Percentiles rank a stretch among this genome's conserved stretches.
Conservation (phyloP, 441 rosid genomes). For the Rhodomyrtus psidioides region DNA sequence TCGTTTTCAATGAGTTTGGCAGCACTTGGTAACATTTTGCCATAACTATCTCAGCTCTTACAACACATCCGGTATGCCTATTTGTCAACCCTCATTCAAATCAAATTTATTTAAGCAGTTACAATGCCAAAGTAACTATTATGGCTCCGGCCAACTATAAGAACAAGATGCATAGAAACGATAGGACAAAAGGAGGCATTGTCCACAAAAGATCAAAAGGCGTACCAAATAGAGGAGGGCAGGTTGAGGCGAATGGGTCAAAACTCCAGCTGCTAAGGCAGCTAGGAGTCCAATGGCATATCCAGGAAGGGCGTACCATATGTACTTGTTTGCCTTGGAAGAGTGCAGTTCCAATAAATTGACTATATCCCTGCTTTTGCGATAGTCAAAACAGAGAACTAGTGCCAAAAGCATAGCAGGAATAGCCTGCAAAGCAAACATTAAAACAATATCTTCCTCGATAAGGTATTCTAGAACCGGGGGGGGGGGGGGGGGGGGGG, state of each 20-base stretch:
- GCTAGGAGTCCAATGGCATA: slow-evolving; percentile 71
- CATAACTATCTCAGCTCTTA: not conserved
- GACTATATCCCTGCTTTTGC: slow-evolving; percentile 73
- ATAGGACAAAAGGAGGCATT: not conserved
- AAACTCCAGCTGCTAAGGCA: slow-evolving; percentile 79
- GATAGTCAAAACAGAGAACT: slow-evolving; percentile 79
- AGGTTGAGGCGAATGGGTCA: slow-evolving; percentile 83
- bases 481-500: too few species aligned
- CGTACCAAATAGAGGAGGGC: slow-evolving; percentile 90
- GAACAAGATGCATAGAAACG: not conserved
- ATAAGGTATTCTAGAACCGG: not conserved
- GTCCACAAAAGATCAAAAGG: not conserved
- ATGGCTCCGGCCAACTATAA: not conserved
- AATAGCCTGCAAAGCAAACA: slow-evolving; percentile 54
- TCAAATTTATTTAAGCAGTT: not conserved
- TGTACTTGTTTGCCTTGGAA: slow-evolving; percentile 81
- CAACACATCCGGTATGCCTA: not conserved
- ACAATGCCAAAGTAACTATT: not conserved
- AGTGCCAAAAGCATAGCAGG: slow-evolving; percentile 91
- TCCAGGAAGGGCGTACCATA: slow-evolving; percentile 86
- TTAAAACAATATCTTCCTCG: not conserved
- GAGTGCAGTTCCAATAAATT: slow-evolving; percentile 51
- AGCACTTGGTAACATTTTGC: not conserved
- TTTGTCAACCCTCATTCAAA: not conserved
- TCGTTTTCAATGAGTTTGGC: not conserved